Conservation (phyloP, 805 yeast species). For the Yarrowia divulgata region DNA sequence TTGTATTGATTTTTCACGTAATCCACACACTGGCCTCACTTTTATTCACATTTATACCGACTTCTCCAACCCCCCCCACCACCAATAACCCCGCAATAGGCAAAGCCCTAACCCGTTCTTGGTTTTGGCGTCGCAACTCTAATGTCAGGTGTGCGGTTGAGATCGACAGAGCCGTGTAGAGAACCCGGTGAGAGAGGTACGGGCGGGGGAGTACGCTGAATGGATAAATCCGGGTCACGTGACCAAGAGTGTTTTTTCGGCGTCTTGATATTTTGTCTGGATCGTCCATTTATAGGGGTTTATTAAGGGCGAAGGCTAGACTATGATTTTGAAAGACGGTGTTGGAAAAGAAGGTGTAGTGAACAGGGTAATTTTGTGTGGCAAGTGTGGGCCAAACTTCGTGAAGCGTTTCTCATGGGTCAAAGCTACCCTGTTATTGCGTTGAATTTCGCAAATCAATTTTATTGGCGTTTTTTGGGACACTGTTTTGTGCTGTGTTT, state of each 20-base stretch:
- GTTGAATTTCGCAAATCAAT: too few species aligned
- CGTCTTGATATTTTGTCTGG: neutral
- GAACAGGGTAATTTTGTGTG: neutral
- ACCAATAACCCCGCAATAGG: slow-evolving; percentile 21
- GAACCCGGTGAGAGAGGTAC: neutral
- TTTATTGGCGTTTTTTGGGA: too few species aligned
- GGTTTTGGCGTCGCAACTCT: slow-evolving; percentile 30
- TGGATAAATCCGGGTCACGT: neutral
- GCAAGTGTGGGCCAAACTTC: too few species aligned
- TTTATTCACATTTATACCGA: too few species aligned
- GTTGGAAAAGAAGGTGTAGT: neutral
- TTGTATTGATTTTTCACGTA: too few species aligned
- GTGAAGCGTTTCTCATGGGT: too few species aligned
- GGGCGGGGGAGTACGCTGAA: neutral
- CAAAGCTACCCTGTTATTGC: too few species aligned
- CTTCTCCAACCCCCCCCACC: neutral
- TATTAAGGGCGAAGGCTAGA: neutral
- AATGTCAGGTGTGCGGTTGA: neutral
- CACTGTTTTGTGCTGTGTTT: too few species aligned
- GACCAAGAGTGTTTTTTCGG: neutral
- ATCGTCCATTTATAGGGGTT: neutral
- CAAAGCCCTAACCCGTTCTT: slow-evolving; percentile 19
- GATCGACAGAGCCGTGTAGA: slow-evolving; percentile 7
- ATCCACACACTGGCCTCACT: neutral
- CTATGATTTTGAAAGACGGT: too few species aligned